A percentile compares a stretch with the other conserved stretches of the same genome.
These are phyloP conservation scores for Caryopteris hybrid DNA, from an alignment of 305 asterid species.

Conservation along the genomic window DNA sequence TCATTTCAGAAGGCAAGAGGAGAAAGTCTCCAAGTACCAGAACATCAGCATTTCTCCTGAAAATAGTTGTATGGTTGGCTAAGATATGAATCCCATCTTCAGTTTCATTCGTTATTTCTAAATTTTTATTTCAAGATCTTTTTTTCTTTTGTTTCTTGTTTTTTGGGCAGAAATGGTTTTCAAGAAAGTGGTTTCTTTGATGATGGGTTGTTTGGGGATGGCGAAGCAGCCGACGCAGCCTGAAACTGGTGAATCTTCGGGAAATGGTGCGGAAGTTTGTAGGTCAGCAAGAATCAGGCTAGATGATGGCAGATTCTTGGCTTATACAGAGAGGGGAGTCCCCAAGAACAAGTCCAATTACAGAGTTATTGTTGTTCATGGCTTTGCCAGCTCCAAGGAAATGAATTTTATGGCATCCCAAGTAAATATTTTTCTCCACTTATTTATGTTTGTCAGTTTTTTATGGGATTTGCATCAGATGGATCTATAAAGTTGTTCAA, in stretches of 20 bases:
- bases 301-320: conserved; percentile 79
- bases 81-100: conserved; percentile 6
- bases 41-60: neutral
- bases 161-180: conserved; percentile 55
- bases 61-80: neutral
- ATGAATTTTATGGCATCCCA: conserved; percentile 80
- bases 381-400: conserved; percentile 87
- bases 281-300: conserved; percentile 50
- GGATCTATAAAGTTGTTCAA: conserved; percentile 3
- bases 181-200: conserved; percentile 47
- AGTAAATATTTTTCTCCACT: conserved; percentile 29
- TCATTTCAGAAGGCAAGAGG: neutral
- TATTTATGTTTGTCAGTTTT: neutral
- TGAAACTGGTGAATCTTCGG: conserved; percentile 36
- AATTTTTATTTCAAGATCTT: too few relatives aligned
- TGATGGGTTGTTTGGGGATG: conserved; percentile 83
- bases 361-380: conserved; percentile 73
- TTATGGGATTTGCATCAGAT: neutral
- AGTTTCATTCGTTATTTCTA: neutral
- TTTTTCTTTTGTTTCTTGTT: too few relatives aligned
- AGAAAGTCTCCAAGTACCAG: neutral
- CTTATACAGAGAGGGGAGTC: conserved; percentile 82
- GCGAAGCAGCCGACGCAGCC: conserved; percentile 51
- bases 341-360: conserved; percentile 58
- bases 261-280: conserved; percentile 13